Evolutionary conservation across 139 green algal genomes (phyloP).

Genomic region (Coelastrella sp.): DNA sequence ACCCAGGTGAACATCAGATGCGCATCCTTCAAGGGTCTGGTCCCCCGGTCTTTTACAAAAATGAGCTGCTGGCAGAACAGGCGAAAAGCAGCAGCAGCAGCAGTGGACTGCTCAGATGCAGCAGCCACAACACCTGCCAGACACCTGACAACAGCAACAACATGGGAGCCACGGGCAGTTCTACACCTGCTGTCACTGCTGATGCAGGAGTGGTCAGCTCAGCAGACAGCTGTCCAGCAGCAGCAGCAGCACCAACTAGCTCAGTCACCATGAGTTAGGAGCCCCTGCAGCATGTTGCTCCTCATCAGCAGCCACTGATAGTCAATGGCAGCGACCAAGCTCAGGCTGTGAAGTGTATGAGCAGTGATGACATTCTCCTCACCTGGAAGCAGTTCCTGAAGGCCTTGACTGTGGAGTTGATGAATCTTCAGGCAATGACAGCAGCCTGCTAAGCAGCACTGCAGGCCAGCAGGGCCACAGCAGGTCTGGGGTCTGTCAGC

Average conservation of each 20-base stretch:
- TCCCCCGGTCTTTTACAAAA: not conserved
- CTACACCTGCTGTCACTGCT: not conserved
- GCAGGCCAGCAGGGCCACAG: not conserved
- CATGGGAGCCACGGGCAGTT: not conserved
- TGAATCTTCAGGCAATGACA: not conserved
- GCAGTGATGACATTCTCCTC: not conserved
- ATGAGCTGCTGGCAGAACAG: not conserved
- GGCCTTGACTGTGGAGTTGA: not conserved
- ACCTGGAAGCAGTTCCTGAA: conserved; percentile 4
- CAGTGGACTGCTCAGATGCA: not conserved
- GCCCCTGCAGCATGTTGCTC: not conserved
- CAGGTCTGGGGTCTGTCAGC: not conserved
- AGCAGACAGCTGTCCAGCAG: not conserved
- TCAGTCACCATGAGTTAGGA: not conserved
- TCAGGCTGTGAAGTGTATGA: not conserved
- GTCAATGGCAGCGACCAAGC: too few species aligned
- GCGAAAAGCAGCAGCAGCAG: not conserved
- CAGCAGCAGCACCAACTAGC: too few species aligned
- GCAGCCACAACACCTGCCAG: not conserved
- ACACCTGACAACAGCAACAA: not conserved
- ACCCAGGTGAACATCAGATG: not conserved
- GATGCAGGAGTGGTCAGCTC: not conserved
- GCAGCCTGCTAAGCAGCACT: not conserved
- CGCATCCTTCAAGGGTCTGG: not conserved
- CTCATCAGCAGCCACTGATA: too few species aligned